phyloP scores from a whole-genome alignment of 2,329 filamentous ascomycete genomes.

The Alternaria longipes region DNA sequence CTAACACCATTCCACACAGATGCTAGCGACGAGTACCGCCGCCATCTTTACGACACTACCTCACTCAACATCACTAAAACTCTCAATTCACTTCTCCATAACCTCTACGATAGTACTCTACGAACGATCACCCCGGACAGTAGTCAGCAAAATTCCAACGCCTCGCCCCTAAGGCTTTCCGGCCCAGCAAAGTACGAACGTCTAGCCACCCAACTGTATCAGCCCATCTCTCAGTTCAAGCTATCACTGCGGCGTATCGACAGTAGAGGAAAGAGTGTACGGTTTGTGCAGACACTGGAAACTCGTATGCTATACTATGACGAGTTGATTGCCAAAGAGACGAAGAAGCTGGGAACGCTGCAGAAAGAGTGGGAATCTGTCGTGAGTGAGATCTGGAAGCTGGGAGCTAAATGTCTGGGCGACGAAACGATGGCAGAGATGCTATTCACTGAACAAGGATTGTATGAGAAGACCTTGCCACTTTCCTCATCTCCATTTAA shows the following conservation, averaged over 20 bases:
- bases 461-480: not conserved
- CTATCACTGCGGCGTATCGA: conserved; percentile 19
- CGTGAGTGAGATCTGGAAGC: conserved; percentile 43
- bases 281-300: conserved; percentile 25
- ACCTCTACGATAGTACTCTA: conserved; percentile 24
- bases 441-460: conserved; percentile 21
- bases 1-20: conserved; percentile 34
- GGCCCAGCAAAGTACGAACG: conserved; percentile 31
- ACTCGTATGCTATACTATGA: conserved; percentile 34
- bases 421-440: conserved; percentile 31
- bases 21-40: conserved; percentile 37
- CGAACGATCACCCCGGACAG: conserved; percentile 20
- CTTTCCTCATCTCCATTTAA: conserved; percentile 7
- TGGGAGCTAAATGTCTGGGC: conserved; percentile 36
- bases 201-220: conserved; percentile 26
- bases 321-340: conserved; percentile 28
- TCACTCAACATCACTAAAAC: conserved; percentile 32
- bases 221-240: conserved; percentile 29
- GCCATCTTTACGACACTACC: conserved; percentile 31
- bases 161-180: conserved; percentile 26
- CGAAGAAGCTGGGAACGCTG: conserved; percentile 29
- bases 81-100: conserved; percentile 24
- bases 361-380: conserved; percentile 39
- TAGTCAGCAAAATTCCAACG: not conserved
- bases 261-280: conserved; percentile 19